Evolutionary conservation across 176 grass and related monocot genomes (phyloP).

Genomic region (Triticum dicoccoides): DNA sequence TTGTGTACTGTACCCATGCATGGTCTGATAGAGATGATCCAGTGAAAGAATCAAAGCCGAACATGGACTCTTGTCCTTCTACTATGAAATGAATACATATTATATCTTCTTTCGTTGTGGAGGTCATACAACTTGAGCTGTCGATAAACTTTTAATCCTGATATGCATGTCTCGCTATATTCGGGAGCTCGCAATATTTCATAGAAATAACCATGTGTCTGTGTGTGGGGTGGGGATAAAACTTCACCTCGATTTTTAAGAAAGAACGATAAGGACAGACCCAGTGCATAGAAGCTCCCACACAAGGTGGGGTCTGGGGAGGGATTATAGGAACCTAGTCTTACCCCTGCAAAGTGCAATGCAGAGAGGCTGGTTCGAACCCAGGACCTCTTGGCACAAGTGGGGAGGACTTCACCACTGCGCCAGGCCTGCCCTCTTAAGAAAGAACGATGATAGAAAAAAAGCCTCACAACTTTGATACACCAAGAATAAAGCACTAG

Average conservation of each 20-base stretch:
- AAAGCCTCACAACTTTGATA: not conserved
- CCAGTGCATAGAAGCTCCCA: too few species aligned
- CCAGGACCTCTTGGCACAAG: too few species aligned
- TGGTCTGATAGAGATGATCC: constrained; percentile 23
- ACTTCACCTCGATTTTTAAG: not conserved
- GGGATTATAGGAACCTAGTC: too few species aligned
- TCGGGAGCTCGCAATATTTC: not conserved
- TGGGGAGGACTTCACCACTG: too few species aligned
- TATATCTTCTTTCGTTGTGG: not conserved
- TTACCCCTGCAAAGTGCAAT: too few species aligned
- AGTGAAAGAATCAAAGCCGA: not conserved
- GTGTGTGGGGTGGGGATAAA: not conserved
- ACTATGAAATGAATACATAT: not conserved
- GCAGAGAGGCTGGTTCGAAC: too few species aligned
- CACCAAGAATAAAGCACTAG: not conserved
- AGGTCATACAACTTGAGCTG: not conserved
- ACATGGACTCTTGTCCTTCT: constrained; percentile 14
- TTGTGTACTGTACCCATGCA: constrained; percentile 25
- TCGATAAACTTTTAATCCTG: not conserved
- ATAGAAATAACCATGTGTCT: not conserved
- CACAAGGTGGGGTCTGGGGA: too few species aligned
- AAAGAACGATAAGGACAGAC: too few species aligned
- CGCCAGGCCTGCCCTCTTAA: too few species aligned
- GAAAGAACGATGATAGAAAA: not conserved
- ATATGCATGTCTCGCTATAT: not conserved